A percentile compares a stretch with the other conserved stretches of the same genome.
Evolutionary conservation across 768 basidiomycete species (phyloP).

Genomic region (Pisolithus tinctorius): DNA sequence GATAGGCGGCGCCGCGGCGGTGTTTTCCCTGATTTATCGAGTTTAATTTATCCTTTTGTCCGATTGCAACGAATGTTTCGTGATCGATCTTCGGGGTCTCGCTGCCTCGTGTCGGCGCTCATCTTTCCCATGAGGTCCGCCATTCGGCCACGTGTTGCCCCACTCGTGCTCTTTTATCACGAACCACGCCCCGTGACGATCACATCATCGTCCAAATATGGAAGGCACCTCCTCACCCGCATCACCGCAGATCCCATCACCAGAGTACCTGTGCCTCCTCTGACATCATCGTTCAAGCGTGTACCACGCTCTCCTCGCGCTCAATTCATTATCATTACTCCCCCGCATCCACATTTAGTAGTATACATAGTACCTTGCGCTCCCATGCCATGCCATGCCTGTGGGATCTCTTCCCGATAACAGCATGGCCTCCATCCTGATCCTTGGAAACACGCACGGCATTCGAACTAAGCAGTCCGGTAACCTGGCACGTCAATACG

Average conservation of each 20-base stretch:
- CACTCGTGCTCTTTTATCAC: slow-evolving; percentile 1
- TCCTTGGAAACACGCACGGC: too few species aligned
- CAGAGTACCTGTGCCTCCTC: slow-evolving; percentile 2
- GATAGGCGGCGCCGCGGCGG: neutral
- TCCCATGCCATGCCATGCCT: too few species aligned
- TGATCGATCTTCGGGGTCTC: slow-evolving; percentile 11
- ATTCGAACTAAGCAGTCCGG: too few species aligned
- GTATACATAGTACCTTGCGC: too few species aligned
- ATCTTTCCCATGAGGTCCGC: slow-evolving; percentile 7
- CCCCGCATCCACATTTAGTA: too few species aligned
- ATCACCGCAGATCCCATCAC: slow-evolving; percentile 17
- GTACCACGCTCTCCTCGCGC: neutral
- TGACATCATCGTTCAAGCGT: neutral
- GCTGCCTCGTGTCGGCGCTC: slow-evolving; percentile 28
- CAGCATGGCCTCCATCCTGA: too few species aligned
- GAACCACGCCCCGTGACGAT: neutral
- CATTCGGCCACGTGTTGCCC: slow-evolving; percentile 5
- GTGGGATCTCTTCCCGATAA: too few species aligned
- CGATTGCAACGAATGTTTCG: slow-evolving; percentile 4
- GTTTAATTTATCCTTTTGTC: neutral
- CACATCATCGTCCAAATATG: slow-evolving; percentile 8
- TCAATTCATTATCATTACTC: neutral
- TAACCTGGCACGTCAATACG: too few species aligned
- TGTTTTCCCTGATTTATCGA: slow-evolving; percentile 13
- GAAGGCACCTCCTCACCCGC: slow-evolving; percentile 4